These are phyloP conservation scores for Fusarium armeniacum DNA, from an alignment of 2,329 filamentous ascomycete genomes.

Conservation along the genomic window DNA sequence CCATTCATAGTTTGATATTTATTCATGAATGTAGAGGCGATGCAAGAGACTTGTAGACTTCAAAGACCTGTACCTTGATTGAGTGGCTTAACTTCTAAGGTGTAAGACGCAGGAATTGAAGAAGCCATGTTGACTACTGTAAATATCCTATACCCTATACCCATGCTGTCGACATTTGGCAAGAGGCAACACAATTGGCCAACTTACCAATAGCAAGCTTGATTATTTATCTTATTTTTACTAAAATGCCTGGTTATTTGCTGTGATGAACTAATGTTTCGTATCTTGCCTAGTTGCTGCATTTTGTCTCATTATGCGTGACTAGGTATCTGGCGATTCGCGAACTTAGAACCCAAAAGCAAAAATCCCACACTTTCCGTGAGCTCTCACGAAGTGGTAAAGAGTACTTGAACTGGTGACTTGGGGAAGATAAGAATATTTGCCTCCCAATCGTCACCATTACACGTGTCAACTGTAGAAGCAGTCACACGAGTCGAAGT, in stretches of 20 bases:
- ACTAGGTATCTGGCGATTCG: background rate
- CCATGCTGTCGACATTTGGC: background rate
- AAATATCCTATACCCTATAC: constrained; percentile 8
- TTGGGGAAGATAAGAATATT: constrained; percentile 6
- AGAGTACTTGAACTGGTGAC: background rate
- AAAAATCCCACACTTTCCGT: background rate
- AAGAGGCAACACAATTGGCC: background rate
- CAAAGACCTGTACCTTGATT: background rate
- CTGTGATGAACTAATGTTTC: background rate
- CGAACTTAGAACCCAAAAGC: background rate
- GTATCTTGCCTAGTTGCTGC: background rate
- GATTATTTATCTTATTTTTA: background rate
- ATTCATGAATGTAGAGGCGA: background rate
- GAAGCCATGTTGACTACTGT: background rate
- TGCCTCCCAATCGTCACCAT: constrained; percentile 12
- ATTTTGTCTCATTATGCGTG: constrained; percentile 1
- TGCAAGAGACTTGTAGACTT: background rate
- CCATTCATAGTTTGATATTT: background rate
- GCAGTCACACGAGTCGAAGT: constrained; percentile 3
- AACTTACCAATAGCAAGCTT: background rate
- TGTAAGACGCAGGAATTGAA: background rate
- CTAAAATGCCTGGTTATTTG: background rate
- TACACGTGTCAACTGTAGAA: constrained; percentile 36
- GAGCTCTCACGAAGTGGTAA: background rate
- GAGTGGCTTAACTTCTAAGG: background rate